These are phyloP conservation scores for Oryza nivara DNA, from an alignment of 176 grass and related monocot species.

Conservation along the genomic window DNA sequence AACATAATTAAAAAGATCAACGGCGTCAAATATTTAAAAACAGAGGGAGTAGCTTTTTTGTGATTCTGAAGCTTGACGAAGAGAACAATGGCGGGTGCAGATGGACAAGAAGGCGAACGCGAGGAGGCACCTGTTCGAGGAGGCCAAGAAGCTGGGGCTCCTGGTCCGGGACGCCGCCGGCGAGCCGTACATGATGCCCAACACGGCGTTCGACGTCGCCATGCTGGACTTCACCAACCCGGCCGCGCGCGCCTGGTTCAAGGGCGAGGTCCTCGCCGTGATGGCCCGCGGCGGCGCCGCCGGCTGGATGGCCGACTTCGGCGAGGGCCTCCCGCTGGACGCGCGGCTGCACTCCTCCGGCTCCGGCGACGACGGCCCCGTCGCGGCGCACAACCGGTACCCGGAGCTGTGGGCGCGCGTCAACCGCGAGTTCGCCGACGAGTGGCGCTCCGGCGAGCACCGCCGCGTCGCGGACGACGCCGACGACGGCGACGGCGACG, in stretches of 20 bases:
- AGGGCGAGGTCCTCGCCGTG: conserved; percentile 54
- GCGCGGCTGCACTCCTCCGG: conserved; percentile 65
- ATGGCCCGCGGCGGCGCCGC: conserved; percentile 70
- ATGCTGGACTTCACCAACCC: conserved; percentile 97
- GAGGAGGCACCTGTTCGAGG: conserved; percentile 68
- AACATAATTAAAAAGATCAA: no score
- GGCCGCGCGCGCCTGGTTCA: conserved; percentile 71
- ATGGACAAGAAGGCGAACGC: conserved; percentile 59
- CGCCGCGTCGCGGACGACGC: not conserved
- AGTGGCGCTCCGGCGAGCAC: conserved; percentile 42
- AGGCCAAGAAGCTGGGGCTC: conserved; percentile 71
- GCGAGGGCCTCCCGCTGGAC: conserved; percentile 86
- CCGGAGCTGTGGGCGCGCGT: conserved; percentile 92
- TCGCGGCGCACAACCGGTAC: conserved; percentile 81
- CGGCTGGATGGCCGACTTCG: conserved; percentile 99
- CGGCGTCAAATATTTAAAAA: no score
- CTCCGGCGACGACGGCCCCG: conserved; percentile 56
- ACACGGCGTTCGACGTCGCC: conserved; percentile 91
- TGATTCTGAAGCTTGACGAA: not conserved
- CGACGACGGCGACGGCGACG: not conserved
- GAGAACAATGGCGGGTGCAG: conserved; percentile 18
- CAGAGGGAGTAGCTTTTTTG: not conserved
- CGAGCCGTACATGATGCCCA: conserved; percentile 86
- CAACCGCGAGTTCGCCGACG: conserved; percentile 85
- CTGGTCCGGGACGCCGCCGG: conserved; percentile 66